These are phyloP conservation scores for Comarum palustre DNA, from an alignment of 306 rosid genomes.

Conservation along the genomic window DNA sequence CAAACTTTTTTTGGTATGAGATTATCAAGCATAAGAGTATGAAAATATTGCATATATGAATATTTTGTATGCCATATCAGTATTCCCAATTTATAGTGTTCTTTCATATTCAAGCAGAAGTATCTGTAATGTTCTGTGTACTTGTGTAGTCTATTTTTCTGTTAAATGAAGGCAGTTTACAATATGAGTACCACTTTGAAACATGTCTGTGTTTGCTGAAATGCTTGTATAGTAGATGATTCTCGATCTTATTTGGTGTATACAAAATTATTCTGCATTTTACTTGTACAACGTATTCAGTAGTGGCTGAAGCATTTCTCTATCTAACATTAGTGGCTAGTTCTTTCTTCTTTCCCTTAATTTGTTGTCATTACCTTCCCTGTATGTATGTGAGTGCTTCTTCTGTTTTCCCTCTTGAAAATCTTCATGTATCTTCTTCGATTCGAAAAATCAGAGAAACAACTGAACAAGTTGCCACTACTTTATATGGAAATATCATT, in stretches of 20 bases:
- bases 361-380: background rate
- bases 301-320: no score
- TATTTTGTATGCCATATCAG: constrained; percentile 17
- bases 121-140: constrained; percentile 11
- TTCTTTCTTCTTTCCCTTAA: background rate
- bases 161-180: background rate
- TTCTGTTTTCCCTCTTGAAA: background rate
- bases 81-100: background rate
- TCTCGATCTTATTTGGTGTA: background rate
- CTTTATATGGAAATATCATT: background rate
- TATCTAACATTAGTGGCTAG: no score
- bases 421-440: background rate
- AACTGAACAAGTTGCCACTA: background rate
- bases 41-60: no score
- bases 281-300: background rate
- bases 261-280: background rate
- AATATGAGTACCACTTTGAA: background rate
- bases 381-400: background rate
- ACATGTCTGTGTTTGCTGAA: background rate
- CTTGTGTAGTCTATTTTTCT: constrained; percentile 3
- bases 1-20: constrained; percentile 32
- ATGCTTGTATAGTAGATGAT: background rate
- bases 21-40: constrained; percentile 24
- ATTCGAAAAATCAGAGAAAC: background rate
- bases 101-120: background rate